Conservation (phyloP, 108 stramenopile species). For the Pseudonitzschia delicatissima region DNA sequence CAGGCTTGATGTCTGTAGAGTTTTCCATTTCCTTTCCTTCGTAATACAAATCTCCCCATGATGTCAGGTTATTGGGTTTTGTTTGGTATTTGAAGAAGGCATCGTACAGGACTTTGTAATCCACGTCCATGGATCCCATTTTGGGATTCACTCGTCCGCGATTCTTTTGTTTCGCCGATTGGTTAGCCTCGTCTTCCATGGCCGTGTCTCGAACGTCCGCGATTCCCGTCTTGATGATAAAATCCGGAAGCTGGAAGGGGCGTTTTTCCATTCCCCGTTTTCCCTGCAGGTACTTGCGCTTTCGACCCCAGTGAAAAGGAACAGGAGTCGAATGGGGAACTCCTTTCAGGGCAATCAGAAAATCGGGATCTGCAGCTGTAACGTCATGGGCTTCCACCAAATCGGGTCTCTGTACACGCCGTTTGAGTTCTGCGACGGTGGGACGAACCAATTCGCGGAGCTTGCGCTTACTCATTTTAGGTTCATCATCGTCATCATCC, state of each 20-base stretch:
- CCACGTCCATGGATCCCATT: constrained; percentile 93
- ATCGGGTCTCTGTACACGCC: constrained; percentile 79
- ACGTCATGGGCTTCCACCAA: constrained; percentile 98
- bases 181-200: constrained; percentile 78
- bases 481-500: constrained; percentile 37
- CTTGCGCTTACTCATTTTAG: constrained; percentile 77
- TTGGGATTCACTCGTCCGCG: constrained; percentile 88
- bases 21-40: constrained; percentile 98
- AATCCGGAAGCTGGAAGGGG: constrained; percentile 95
- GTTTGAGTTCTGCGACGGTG: constrained; percentile 95
- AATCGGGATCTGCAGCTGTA: constrained; percentile 91
- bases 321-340: constrained; percentile 91
- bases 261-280: constrained; percentile 94
- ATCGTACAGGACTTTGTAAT: constrained; percentile 94
- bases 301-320: constrained; percentile 96
- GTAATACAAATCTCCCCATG: constrained; percentile 95
- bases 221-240: constrained; percentile 97
- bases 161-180: constrained; percentile 86
- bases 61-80: constrained; percentile 78
- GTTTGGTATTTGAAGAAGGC: constrained; percentile 99
- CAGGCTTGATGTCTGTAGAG: constrained; percentile 55
- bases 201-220: constrained; percentile 85
- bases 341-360: constrained; percentile 88
- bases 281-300: constrained; percentile 97
- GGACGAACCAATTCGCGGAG: constrained; percentile 82